Conservation (phyloP, 164 flowering plant genomes). For the Piper longum region DNA sequence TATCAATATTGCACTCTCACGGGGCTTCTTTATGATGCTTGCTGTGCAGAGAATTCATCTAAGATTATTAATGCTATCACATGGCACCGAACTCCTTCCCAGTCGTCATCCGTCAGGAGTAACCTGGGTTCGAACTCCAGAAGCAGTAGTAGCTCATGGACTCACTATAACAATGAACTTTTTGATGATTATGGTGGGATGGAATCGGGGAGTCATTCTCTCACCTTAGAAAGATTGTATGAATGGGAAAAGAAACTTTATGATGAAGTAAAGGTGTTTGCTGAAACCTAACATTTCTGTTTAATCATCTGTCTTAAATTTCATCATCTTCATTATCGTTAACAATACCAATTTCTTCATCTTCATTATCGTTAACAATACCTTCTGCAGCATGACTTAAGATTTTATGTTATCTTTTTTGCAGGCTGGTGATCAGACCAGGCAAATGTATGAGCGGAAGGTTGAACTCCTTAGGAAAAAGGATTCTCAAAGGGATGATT, state of each 20-base stretch:
- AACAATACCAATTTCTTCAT: too few relatives aligned
- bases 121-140: constrained; percentile 61
- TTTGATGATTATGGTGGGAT: constrained; percentile 80
- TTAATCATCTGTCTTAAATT: neutral
- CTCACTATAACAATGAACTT: constrained; percentile 55
- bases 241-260: constrained; percentile 95
- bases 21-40: neutral
- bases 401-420: neutral
- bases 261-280: constrained; percentile 75
- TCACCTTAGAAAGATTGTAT: constrained; percentile 69
- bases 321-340: neutral
- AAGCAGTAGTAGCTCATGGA: constrained; percentile 40
- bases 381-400: neutral
- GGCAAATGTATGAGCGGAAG: constrained; percentile 61
- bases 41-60: constrained; percentile 65
- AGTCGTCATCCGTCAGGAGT: constrained; percentile 61
- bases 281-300: neutral
- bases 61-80: constrained; percentile 63
- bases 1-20: neutral
- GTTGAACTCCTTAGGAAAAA: constrained; percentile 48
- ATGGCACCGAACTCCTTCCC: constrained; percentile 62
- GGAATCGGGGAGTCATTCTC: constrained; percentile 83
- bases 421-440: constrained; percentile 65
- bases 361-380: neutral
- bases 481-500: constrained; percentile 40